phyloP scores from a whole-genome alignment of 192 early-diverging fungal genomes.

The Gryganskiella cystojenkinii region DNA sequence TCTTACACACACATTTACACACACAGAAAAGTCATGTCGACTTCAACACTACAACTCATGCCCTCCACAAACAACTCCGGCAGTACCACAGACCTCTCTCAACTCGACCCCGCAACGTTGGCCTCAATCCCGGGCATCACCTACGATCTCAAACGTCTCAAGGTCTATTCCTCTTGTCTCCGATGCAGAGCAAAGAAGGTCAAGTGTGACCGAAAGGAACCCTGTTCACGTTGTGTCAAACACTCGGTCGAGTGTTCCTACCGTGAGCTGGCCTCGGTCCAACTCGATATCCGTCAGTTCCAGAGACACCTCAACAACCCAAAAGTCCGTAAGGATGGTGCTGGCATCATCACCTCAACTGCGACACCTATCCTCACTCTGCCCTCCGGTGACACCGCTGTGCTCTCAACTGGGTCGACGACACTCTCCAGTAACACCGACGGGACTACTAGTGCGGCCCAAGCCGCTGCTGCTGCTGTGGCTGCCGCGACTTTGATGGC shows the following conservation, averaged over 20 bases:
- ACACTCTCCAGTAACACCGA: no score
- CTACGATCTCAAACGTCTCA: slow-evolving; percentile 51
- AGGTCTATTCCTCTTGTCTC: slow-evolving; percentile 49
- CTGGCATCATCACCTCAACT: slow-evolving; percentile 50
- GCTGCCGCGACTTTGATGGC: slow-evolving; percentile 34
- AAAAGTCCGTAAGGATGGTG: slow-evolving; percentile 46
- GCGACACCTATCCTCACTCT: slow-evolving; percentile 46
- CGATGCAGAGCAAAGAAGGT: slow-evolving; percentile 53
- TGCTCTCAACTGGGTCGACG: slow-evolving; percentile 21
- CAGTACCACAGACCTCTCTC: slow-evolving; percentile 21
- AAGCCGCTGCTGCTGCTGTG: slow-evolving; percentile 9
- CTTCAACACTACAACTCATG: slow-evolving; percentile 39
- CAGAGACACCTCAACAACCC: slow-evolving; percentile 49
- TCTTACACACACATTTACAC: background rate
- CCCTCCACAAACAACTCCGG: slow-evolving; percentile 17
- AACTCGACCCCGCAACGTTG: slow-evolving; percentile 44
- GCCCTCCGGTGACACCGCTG: slow-evolving; percentile 45
- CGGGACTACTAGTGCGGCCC: background rate
- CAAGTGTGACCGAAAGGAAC: slow-evolving; percentile 52
- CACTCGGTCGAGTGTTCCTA: slow-evolving; percentile 51
- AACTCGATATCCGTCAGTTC: slow-evolving; percentile 50
- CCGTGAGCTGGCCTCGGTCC: slow-evolving; percentile 44
- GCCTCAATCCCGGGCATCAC: slow-evolving; percentile 48
- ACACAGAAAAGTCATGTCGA: slow-evolving; percentile 22
- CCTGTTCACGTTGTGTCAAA: slow-evolving; percentile 48